These are phyloP conservation scores for Tripterygium wilfordii DNA, from an alignment of 177 flowering plant genomes.

Conservation along the genomic window DNA sequence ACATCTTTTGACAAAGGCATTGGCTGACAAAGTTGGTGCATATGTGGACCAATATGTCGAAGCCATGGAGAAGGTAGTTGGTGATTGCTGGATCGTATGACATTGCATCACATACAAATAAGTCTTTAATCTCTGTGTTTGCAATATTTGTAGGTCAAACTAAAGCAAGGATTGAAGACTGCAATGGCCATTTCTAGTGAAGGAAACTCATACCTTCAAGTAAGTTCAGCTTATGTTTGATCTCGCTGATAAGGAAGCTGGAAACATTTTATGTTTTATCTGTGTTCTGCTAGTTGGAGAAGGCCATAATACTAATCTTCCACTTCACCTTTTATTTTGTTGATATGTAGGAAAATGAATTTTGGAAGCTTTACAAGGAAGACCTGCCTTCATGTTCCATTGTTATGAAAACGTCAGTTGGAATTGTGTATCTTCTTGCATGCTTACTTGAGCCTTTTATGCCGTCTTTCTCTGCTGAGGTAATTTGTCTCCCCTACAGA, in stretches of 20 bases:
- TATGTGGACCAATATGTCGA: slow-evolving; percentile 74
- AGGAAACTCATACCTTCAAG: slow-evolving; percentile 94
- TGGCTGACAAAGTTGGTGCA: slow-evolving; percentile 64
- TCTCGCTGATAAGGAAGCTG: not conserved
- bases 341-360: slow-evolving; percentile 63
- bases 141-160: slow-evolving; percentile 55
- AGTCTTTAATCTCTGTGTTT: too few species aligned
- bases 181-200: slow-evolving; percentile 90
- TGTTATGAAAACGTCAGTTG: slow-evolving; percentile 79
- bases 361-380: slow-evolving; percentile 93
- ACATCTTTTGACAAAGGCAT: slow-evolving; percentile 47
- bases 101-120: too few species aligned
- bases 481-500: slow-evolving; percentile 13
- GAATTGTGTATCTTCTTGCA: slow-evolving; percentile 82
- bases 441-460: slow-evolving; percentile 90
- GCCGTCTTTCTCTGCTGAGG: slow-evolving; percentile 90
- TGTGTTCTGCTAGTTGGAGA: not conserved
- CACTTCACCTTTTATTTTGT: not conserved
- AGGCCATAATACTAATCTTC: not conserved
- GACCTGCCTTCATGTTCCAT: slow-evolving; percentile 60
- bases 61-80: slow-evolving; percentile 89
- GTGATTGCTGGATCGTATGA: not conserved
- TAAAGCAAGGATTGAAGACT: slow-evolving; percentile 87
- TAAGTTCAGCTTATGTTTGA: slow-evolving; percentile 19
- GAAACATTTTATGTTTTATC: not conserved